Evolutionary conservation across 2,329 filamentous ascomycete genomes (phyloP), one percentile per base, ranked within the genome.

Genomic region (Ceratocystis lukuohia): DNA sequence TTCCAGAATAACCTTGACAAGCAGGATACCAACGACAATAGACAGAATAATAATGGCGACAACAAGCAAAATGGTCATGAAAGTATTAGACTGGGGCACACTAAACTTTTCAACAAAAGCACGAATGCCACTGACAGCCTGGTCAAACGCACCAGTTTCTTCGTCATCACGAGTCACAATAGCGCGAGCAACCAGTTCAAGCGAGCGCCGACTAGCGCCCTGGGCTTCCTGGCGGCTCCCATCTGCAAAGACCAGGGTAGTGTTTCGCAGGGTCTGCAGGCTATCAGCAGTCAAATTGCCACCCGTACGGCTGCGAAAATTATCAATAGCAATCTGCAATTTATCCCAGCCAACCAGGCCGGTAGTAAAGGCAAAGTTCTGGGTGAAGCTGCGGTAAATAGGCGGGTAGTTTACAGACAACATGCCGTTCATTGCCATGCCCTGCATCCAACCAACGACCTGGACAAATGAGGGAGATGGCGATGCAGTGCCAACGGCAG

Each of bases 401-500:
- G 84, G 80, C 3, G 94, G 94, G 71, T 96, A 91, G 71, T 87
- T 84, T 71, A 95, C 92, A 68, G 89, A 95, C 74, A 96, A 81
- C 94, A 97, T 97, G 70, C 94, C 92, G 75, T 94, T 96, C 79
- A 94, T 88, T 33, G 94, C 91, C 80, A 97, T 88, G 62, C 88
- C 87, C 76, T 97, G 92, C 75, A 97, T 96, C 84, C 89, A 95
- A 69, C 87, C 86, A 70, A 96, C 82, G 61, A 95, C 86, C 72
- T 96, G 90, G 57, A 81, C 82, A 74, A 97, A 96, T 65, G 87
- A 89, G 30, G 94, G 94, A 71, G 90, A 94, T 64, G 78, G 80
- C 46, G 77, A 77, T 10, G 82, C 77, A 22, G 78, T 78, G 61
- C 82, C 81, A 48, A 76, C 78, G 10, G 82, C 77, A 25, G 78